Evolutionary conservation across 371 early-diverging fungal species (phyloP), one percentile per base, ranked within the genome.

Genomic region (Mucor sp.): DNA sequence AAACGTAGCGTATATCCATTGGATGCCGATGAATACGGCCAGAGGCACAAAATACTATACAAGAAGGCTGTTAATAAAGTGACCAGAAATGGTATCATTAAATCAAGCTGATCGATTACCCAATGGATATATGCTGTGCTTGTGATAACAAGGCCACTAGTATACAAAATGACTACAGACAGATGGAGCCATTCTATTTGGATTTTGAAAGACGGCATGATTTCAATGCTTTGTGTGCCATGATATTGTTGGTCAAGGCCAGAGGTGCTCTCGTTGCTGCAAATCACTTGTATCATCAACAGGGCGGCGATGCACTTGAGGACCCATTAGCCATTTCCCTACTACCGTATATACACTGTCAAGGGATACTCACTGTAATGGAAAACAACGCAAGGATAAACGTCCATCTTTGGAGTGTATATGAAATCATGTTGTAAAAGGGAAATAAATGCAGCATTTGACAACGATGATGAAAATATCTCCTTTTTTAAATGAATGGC

Each of bases 11-110:
- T 65, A 65, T 12, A 65, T 15, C 37, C 44, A 47, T 17, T 65
- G 65, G 11, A 58, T 23, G 12, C 33, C 27, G 8, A 65, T 37
- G n/a, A 65, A 58, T n/a, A 65, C 48, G 9, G 25, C 28, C 25
- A 65, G 47, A 33, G 65, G 65, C 7, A 58, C 23, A 25, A 65
- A 58, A n/a, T 58, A 65, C 65, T 65, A n/a, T n/a, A n/a, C n/a
- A n/a, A n/a, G 44, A 3, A 33, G 32, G 11, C 6, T 19, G 47
- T 30, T 28, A 44, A n/a, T 28, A 21, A 2, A 15, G 25, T 44
- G 28, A 28, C 47, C 47, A 23, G 44, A 60, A 60, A 28, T 30
- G 61, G 19, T 9, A 12, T 61, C 44, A 47, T 43, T 48, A 33
- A 59, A 59, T 4, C 27, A 55, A 55, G 14, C 12, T 53, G 33